These are phyloP conservation scores for Pugionium dolabratum DNA, from an alignment of 345 rosid genomes.

Conservation along the genomic window DNA sequence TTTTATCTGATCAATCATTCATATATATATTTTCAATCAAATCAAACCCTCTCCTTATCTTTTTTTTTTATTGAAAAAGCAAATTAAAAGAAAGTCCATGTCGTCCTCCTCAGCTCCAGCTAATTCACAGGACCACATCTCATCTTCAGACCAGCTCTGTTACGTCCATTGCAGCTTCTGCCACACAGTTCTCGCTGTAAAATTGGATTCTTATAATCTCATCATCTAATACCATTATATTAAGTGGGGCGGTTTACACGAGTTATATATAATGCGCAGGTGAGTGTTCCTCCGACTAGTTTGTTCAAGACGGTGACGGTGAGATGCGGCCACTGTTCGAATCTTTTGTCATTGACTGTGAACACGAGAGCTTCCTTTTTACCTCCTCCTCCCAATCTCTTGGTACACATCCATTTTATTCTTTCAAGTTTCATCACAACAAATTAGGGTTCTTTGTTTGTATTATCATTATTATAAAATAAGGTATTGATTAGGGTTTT, in stretches of 20 bases:
- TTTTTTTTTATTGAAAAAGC: slow-evolving; percentile 1
- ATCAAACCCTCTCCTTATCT: slow-evolving; percentile 17
- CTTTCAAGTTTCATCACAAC: background rate
- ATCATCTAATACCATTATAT: no score
- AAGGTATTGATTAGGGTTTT: background rate
- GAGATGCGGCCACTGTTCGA: slow-evolving; percentile 93
- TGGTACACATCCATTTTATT: slow-evolving; percentile 13
- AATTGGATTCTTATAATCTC: no score
- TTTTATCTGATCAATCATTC: slow-evolving; percentile 35
- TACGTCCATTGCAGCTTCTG: slow-evolving; percentile 95
- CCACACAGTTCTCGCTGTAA: slow-evolving; percentile 93
- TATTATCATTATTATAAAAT: background rate
- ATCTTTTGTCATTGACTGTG: slow-evolving; percentile 65
- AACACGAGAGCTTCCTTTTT: slow-evolving; percentile 70
- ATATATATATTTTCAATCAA: slow-evolving; percentile 27
- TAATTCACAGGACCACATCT: slow-evolving; percentile 81
- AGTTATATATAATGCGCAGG: slow-evolving; percentile 44
- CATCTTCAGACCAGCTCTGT: slow-evolving; percentile 92
- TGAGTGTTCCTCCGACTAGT: slow-evolving; percentile 88
- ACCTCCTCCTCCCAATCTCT: slow-evolving; percentile 47
- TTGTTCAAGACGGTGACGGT: slow-evolving; percentile 92
- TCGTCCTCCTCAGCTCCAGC: slow-evolving; percentile 73
- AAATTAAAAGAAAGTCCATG: slow-evolving; percentile 19
- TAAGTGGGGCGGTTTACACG: slow-evolving; percentile 6
- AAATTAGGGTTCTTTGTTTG: background rate